phyloP scores from a whole-genome alignment of 768 basidiomycete species.

The Cystobasidium tubakii region DNA sequence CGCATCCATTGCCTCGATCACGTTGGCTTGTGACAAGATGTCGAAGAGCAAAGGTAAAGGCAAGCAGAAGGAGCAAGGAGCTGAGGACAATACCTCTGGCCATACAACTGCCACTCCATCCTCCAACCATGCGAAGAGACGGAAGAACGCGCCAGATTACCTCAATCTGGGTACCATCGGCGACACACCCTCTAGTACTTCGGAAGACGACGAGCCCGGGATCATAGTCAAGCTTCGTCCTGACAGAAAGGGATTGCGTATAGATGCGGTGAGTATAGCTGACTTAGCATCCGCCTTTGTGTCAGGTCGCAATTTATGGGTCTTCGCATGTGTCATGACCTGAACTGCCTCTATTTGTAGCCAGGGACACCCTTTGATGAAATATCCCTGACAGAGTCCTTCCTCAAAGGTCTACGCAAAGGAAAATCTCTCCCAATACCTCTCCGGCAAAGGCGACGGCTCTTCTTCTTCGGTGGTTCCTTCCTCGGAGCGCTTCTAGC shows the following conservation, averaged over 20 bases:
- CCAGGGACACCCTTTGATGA: slow-evolving; percentile 34
- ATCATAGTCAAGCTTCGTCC: slow-evolving; percentile 27
- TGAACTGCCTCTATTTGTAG: background rate
- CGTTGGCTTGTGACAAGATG: background rate
- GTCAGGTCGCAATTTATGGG: too few relatives aligned
- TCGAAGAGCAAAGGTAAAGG: background rate
- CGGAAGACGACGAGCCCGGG: slow-evolving; percentile 10
- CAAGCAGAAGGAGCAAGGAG: background rate
- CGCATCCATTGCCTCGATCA: background rate
- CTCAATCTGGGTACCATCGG: background rate
- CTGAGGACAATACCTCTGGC: background rate
- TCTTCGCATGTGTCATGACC: background rate
- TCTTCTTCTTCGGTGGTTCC: slow-evolving; percentile 24
- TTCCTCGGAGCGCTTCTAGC: slow-evolving; percentile 23
- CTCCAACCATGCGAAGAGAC: background rate
- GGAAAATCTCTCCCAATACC: slow-evolving; percentile 26
- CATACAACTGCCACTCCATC: background rate
- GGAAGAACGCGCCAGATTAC: slow-evolving; percentile 29
- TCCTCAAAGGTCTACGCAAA: slow-evolving; percentile 11
- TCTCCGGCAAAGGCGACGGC: slow-evolving; percentile 11
- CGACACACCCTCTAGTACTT: background rate
- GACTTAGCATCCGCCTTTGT: background rate
- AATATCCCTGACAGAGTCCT: slow-evolving; percentile 29
- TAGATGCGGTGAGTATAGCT: slow-evolving; percentile 11
- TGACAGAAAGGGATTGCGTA: slow-evolving; percentile 3